Evolutionary conservation across 2,329 filamentous ascomycete species (phyloP).

Genomic region (Fusarium sp.): DNA sequence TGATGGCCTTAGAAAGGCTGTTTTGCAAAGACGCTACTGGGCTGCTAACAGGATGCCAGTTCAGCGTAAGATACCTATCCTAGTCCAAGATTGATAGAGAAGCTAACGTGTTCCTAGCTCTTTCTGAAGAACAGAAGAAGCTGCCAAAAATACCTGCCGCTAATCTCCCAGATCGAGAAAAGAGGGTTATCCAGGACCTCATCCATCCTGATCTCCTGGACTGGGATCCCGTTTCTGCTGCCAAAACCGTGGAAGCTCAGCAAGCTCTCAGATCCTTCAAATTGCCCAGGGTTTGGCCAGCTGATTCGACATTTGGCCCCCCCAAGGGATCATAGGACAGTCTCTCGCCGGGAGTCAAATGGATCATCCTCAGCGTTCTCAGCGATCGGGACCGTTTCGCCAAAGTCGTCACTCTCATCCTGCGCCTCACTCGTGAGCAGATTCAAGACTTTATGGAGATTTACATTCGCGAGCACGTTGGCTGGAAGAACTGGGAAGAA

Average conservation of each 20-base stretch:
- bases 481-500: slow-evolving; percentile 38
- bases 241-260: not conserved
- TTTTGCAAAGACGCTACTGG: too few relatives aligned
- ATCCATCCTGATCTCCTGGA: slow-evolving; percentile 25
- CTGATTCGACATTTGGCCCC: not conserved
- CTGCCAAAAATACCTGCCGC: not conserved
- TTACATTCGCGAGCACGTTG: slow-evolving; percentile 37
- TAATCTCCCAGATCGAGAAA: slow-evolving; percentile 3
- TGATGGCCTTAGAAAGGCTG: too few relatives aligned
- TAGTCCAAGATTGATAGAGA: too few relatives aligned
- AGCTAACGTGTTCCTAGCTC: slow-evolving; percentile 33
- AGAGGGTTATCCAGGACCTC: not conserved
- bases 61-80: too few relatives aligned
- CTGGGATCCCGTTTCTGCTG: slow-evolving; percentile 17
- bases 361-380: slow-evolving; percentile 44
- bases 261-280: not conserved
- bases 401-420: slow-evolving; percentile 22
- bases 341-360: slow-evolving; percentile 41
- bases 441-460: slow-evolving; percentile 38
- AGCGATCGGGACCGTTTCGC: slow-evolving; percentile 35
- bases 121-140: slow-evolving; percentile 37
- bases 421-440: slow-evolving; percentile 38
- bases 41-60: too few relatives aligned
- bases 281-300: not conserved
- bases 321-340: slow-evolving; percentile 35